A percentile compares a stretch with the other conserved stretches of the same genome.
phyloP scores from a whole-genome alignment of 495 filamentous ascomycete species.

The Daldinia decipiens region DNA sequence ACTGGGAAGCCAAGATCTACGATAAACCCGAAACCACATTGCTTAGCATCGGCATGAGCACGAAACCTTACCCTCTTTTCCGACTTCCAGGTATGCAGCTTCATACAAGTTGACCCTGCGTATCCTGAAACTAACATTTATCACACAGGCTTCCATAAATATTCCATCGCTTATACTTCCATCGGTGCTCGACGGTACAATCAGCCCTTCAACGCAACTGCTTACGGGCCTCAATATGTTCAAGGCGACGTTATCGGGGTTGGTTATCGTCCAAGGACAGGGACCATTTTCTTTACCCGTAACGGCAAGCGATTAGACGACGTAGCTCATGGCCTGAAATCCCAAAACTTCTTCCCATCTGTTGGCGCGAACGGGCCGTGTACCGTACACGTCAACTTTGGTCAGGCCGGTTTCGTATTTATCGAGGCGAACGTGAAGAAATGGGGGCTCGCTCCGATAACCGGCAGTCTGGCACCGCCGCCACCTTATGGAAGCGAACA shows the following conservation, averaged over 20 bases:
- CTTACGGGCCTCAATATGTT: slow-evolving; percentile 82
- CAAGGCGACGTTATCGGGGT: slow-evolving; percentile 97
- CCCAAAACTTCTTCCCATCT: slow-evolving; percentile 96
- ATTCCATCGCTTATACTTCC: slow-evolving; percentile 89
- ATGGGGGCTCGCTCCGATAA: slow-evolving; percentile 97
- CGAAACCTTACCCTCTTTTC: slow-evolving; percentile 96
- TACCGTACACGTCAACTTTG: slow-evolving; percentile 95
- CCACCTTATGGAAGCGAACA: slow-evolving; percentile 97
- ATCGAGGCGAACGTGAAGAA: slow-evolving; percentile 99
- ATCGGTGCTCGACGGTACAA: slow-evolving; percentile 87
- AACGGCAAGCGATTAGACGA: slow-evolving; percentile 98
- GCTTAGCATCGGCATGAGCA: slow-evolving; percentile 90
- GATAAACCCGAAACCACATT: slow-evolving; percentile 91
- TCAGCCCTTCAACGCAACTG: slow-evolving; percentile 82
- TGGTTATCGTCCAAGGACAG: slow-evolving; percentile 92
- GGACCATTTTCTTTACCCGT: slow-evolving; percentile 96
- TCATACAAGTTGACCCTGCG: slow-evolving; percentile 10
- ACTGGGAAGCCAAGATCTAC: slow-evolving; percentile 99
- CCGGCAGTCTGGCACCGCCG: slow-evolving; percentile 91
- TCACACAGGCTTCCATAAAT: slow-evolving; percentile 82
- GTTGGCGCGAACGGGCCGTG: slow-evolving; percentile 94
- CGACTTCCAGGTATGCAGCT: slow-evolving; percentile 81
- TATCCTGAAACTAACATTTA: slow-evolving; percentile 14
- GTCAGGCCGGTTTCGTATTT: slow-evolving; percentile 96
- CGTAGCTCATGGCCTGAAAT: slow-evolving; percentile 89